phyloP scores from a whole-genome alignment of 1,284 basidiomycete species.

The Fomitopsis schrenkii region DNA sequence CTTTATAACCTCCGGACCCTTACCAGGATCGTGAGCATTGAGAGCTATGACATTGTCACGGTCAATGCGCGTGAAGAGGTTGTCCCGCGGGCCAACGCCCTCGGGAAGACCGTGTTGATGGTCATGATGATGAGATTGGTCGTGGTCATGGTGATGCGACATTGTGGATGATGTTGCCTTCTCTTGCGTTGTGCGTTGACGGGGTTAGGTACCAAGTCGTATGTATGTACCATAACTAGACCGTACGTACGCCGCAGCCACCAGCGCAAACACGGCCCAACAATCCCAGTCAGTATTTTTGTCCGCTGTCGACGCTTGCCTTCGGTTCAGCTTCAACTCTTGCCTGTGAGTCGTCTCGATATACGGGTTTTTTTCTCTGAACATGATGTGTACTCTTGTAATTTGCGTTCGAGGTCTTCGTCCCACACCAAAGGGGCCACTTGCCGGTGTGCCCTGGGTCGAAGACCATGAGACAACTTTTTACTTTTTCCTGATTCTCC shows the following conservation, averaged over 20 bases:
- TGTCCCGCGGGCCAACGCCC: conserved; percentile 60
- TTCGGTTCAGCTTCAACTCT: background rate
- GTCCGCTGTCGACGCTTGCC: background rate
- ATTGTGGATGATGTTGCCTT: conserved; percentile 16
- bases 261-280: too few species aligned
- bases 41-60: conserved; percentile 67
- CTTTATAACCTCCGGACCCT: conserved; percentile 59
- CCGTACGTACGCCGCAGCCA: too few species aligned
- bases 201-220: too few species aligned
- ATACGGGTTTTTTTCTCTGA: background rate
- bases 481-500: conserved; percentile 35
- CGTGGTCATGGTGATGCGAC: conserved; percentile 49
- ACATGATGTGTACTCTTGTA: conserved; percentile 65
- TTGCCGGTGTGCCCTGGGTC: conserved; percentile 68
- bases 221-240: too few species aligned
- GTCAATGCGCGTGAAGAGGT: conserved; percentile 67
- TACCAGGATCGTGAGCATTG: conserved; percentile 44
- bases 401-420: conserved; percentile 77
- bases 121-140: conserved; percentile 52
- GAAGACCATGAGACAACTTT: conserved; percentile 64
- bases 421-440: conserved; percentile 66
- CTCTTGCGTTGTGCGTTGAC: background rate
- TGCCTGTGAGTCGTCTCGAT: conserved; percentile 17
- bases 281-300: too few species aligned
- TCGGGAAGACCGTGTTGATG: conserved; percentile 32